phyloP scores from a whole-genome alignment of 805 yeast species.

The Candida ovalis region DNA sequence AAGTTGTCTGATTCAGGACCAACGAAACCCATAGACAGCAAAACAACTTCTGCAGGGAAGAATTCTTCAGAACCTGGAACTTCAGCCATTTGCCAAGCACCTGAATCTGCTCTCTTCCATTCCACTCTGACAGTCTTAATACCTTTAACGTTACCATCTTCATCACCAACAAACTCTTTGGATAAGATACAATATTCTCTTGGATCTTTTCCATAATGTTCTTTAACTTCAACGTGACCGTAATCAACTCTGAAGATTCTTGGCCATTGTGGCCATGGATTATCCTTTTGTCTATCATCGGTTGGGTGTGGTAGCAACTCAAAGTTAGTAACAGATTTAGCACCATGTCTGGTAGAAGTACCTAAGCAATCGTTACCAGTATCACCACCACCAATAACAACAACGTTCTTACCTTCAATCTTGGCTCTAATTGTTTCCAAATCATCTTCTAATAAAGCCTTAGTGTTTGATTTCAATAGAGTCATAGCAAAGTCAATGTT shows the following conservation, averaged over 20 bases:
- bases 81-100: constrained; percentile 99
- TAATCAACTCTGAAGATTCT: constrained; percentile 95
- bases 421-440: constrained; percentile 70
- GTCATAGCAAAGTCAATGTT: constrained; percentile 96
- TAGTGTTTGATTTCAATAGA: constrained; percentile 80
- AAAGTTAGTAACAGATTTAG: constrained; percentile 88
- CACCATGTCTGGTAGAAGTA: constrained; percentile 96
- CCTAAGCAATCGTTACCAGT: constrained; percentile 99
- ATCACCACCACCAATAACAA: constrained; percentile 99
- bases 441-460: constrained; percentile 79
- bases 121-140: constrained; percentile 96
- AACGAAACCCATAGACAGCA: constrained; percentile 94
- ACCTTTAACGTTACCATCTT: constrained; percentile 90
- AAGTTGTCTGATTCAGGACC: constrained; percentile 90
- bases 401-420: constrained; percentile 81
- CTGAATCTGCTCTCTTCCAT: constrained; percentile 93
- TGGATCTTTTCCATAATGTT: constrained; percentile 95
- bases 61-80: constrained; percentile 91
- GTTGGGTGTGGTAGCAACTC: constrained; percentile 95
- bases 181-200: constrained; percentile 94
- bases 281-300: constrained; percentile 78
- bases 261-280: constrained; percentile 99
- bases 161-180: constrained; percentile 94
- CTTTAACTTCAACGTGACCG: constrained; percentile 93
- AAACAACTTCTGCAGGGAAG: constrained; percentile 91